A percentile compares a stretch with the other conserved stretches of the same genome.
Evolutionary conservation across 768 basidiomycete genomes (phyloP).

Genomic region (Psilocybe cubensis): DNA sequence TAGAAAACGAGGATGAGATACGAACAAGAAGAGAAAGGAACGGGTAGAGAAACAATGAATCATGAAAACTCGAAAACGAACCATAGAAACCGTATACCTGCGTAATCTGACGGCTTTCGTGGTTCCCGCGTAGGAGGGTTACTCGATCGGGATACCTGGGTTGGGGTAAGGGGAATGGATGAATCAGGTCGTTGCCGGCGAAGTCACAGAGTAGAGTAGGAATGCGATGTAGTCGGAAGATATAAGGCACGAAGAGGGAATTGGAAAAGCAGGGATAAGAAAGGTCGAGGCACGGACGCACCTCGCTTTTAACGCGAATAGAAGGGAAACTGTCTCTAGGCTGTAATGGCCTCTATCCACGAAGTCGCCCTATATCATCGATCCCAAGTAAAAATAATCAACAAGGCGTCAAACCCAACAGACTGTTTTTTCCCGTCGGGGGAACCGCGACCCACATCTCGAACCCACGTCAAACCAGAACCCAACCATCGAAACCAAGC

Average conservation of each 20-base stretch:
- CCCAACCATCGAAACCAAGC: too few species aligned
- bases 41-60: not conserved
- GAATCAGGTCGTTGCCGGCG: not conserved
- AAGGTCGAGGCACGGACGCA: constrained; percentile 30
- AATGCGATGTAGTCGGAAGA: constrained; percentile 1
- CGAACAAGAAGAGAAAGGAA: not conserved
- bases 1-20: not conserved
- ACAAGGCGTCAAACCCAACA: too few species aligned
- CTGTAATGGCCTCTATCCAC: constrained; percentile 97
- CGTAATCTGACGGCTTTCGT: constrained; percentile 96
- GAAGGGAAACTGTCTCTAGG: constrained; percentile 89
- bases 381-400: constrained; percentile 7
- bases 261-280: not conserved
- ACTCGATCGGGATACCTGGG: constrained; percentile 90
- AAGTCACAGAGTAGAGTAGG: not conserved
- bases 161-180: not conserved
- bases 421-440: not conserved
- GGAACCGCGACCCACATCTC: not conserved
- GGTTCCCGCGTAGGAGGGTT: constrained; percentile 78
- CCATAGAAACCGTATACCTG: constrained; percentile 99
- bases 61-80: constrained; percentile 34
- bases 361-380: constrained; percentile 80
- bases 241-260: not conserved
- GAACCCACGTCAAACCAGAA: too few species aligned
- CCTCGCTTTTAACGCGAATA: constrained; percentile 91